Evolutionary conservation across 805 yeast genomes (phyloP), one percentile per base, ranked within the genome.

Genomic region (Wickerhamiella siamensis): DNA sequence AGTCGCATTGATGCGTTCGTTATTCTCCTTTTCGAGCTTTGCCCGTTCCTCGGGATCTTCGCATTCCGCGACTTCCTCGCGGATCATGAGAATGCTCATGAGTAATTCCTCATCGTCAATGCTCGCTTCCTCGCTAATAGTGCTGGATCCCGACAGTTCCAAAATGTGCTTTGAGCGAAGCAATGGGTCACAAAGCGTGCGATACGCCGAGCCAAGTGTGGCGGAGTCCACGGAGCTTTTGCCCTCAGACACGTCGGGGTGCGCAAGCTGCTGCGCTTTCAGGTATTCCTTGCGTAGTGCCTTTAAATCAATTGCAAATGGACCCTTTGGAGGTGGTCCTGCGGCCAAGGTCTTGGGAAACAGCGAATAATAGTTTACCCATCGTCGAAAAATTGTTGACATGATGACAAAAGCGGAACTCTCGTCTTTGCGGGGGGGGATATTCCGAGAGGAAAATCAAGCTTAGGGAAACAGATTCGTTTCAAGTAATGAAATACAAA

Each of bases 51-150:
- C 61, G 39, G 74, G 79, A 40, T 60, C 62, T 1, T 65, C 62
- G 4, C 83, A 77, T 48, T 74, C 74, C 46, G 83, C 93, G 43
- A 87, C 63, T 33, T 74, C 71, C 59, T 88, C 98, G 56, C 87
- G 91, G 4, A 83, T 75, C 49, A 84, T 93, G 61, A 88, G 65
- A 18, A 88, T 80, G 35, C 74, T 74, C 78, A 83, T 72, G 33
- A 88, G 62, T 54, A 83, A 62, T 14, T 64, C 70, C 43, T 58
- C 73, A 38, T 62, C 38, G 62, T 66, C 50, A 65, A 74, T 46
- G 61, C 60, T 37, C 52, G 57, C 59, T 58, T 65, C 47, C 43
- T 67, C 68, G 5, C 67, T 64, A 16, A 62, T 59, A 5, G 74
- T 76, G 50, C 87, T 95, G 20, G 71, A 61, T 48, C 69, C 70